Conservation (phyloP, 139 green algal genomes). For the Closterium sp. region DNA sequence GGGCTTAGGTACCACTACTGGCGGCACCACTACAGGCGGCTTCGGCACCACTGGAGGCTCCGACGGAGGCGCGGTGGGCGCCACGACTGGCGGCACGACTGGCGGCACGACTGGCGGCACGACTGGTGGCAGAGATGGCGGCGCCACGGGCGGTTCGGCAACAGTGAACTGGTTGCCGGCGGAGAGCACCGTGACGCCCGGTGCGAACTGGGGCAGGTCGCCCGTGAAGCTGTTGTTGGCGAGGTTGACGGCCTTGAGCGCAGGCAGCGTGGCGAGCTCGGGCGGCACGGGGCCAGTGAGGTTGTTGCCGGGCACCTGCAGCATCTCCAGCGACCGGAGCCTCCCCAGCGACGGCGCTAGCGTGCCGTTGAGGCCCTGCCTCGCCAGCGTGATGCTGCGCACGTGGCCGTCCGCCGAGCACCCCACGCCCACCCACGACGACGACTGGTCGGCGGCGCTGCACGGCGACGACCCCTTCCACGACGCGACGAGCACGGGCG, state of each 20-base stretch:
- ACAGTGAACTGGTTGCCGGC: background rate
- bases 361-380: background rate
- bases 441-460: background rate
- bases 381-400: background rate
- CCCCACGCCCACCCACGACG: background rate
- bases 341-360: background rate
- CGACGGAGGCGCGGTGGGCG: too few relatives aligned
- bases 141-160: background rate
- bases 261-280: background rate
- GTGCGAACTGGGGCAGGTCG: background rate
- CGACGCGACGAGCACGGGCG: background rate
- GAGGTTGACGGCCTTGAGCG: background rate
- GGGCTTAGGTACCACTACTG: background rate
- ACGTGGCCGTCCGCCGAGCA: background rate
- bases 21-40: background rate
- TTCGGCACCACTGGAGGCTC: background rate
- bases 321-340: background rate
- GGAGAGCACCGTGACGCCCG: background rate
- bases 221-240: constrained; percentile 14
- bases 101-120: background rate
- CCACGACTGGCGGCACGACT: background rate
- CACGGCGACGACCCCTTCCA: constrained; percentile 14
- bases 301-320: constrained; percentile 23
- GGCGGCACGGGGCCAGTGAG: constrained; percentile 19
- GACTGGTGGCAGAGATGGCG: background rate